Evolutionary conservation across 2,329 filamentous ascomycete species (phyloP), one percentile per base, ranked within the genome.

Genomic region (Capronia coronata): DNA sequence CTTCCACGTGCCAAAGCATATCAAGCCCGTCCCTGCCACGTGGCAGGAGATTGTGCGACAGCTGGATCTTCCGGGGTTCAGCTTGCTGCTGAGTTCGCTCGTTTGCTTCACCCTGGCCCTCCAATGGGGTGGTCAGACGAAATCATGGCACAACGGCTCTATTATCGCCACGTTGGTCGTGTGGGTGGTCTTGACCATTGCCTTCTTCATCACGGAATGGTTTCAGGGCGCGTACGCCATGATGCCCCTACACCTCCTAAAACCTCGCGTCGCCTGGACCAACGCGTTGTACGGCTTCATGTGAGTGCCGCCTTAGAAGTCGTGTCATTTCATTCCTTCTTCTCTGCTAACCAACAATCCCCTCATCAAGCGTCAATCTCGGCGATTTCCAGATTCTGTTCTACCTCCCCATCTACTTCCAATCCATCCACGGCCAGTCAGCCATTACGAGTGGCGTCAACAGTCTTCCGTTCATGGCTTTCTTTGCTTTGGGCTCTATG

Each of bases 61-160:
- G 37, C 19, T 47, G 10, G 45, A 80, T 58, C 61, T 76, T 11
- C 35, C 69, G 7, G 77, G 78, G 19, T 71, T 73, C 2, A 61
- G 61, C 18, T 63, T 77, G 49, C 70, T 79, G 56, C 67, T 78
- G 21, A 74, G 77, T 1, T 70, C 72, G 32, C 68, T 79, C 37
- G 62, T 79, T 51, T 75, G 72, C 57, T 66, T 80, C 6, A 64
- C 80, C 6, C 68, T 82, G 3, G 77, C 76, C 9, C 65, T 81
- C 32, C 73, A 80, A 56, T 80, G 75, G 73, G 78, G 77, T 11
- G 78, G 78, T 7, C 65, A 71, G 27, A 62, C 71, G 18, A 74
- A 75, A 48, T 43, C 76, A 2, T 81, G 77, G 78, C 67, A 61
- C 51, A 69, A 67, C 63, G 63, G 69, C 11, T 66, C 63, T 18